phyloP scores from a whole-genome alignment of 148 eudicot genomes.

The Nepenthes gracilis region DNA sequence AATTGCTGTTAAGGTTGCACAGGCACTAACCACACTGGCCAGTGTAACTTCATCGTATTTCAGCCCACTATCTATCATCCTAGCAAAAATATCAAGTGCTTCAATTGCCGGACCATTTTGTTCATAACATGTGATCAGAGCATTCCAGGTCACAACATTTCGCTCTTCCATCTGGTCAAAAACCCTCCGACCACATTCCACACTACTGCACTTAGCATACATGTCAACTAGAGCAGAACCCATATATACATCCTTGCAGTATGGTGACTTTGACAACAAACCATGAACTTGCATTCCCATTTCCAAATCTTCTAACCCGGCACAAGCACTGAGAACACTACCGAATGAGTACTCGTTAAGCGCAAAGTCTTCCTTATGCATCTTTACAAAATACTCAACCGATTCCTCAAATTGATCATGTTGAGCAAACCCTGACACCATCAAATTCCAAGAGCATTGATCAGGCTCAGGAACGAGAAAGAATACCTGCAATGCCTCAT shows the following conservation, averaged over 20 bases:
- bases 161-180: constrained; percentile 56
- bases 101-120: constrained; percentile 69
- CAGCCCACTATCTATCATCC: constrained; percentile 49
- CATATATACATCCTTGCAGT: constrained; percentile 45
- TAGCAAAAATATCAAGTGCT: constrained; percentile 44
- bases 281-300: constrained; percentile 64
- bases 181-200: constrained; percentile 42
- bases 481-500: constrained; percentile 45
- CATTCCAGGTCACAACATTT: constrained; percentile 78
- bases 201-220: constrained; percentile 71
- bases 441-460: constrained; percentile 85
- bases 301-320: constrained; percentile 39
- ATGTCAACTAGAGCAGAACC: constrained; percentile 84
- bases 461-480: constrained; percentile 46
- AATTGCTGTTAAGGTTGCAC: constrained; percentile 49
- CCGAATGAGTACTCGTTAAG: constrained; percentile 61
- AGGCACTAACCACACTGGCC: constrained; percentile 85
- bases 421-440: constrained; percentile 75
- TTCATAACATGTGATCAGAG: constrained; percentile 79
- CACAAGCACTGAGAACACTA: constrained; percentile 79
- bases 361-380: constrained; percentile 50
- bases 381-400: constrained; percentile 40
- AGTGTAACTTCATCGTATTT: constrained; percentile 68
- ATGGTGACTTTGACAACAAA: constrained; percentile 37
- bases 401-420: constrained; percentile 43